Evolutionary conservation across 768 basidiomycete species (phyloP).

Genomic region (Panaeolus papilionaceus): DNA sequence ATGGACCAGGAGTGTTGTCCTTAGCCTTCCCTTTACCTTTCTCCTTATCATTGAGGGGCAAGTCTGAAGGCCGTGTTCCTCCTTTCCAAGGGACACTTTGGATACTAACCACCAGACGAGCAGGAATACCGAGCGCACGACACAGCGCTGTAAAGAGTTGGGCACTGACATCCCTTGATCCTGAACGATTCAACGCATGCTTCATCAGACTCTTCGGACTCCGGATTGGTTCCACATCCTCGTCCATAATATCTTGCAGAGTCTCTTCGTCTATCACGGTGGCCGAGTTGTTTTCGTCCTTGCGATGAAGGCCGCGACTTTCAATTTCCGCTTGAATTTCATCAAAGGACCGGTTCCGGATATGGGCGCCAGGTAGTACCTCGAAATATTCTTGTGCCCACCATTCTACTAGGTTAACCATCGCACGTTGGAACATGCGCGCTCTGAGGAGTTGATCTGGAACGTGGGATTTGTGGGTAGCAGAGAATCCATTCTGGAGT

Average conservation of each 20-base stretch:
- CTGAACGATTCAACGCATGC: constrained; percentile 80
- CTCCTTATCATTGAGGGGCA: constrained; percentile 49
- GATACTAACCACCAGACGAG: constrained; percentile 86
- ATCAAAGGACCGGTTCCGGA: constrained; percentile 79
- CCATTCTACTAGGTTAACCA: constrained; percentile 80
- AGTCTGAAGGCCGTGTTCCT: constrained; percentile 47
- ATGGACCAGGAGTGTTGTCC: constrained; percentile 34
- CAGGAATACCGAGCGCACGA: constrained; percentile 84
- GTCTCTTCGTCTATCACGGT: constrained; percentile 46
- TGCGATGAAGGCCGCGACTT: constrained; percentile 35
- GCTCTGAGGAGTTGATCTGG: constrained; percentile 86
- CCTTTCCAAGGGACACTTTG: constrained; percentile 94
- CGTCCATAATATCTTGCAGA: constrained; percentile 52
- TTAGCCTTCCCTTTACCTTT: constrained; percentile 44
- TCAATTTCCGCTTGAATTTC: constrained; percentile 61
- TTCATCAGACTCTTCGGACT: constrained; percentile 92
- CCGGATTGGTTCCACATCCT: constrained; percentile 72
- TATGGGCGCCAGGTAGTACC: constrained; percentile 65
- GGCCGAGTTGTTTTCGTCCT: constrained; percentile 32
- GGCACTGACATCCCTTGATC: constrained; percentile 85
- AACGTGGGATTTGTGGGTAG: constrained; percentile 80
- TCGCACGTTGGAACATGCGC: constrained; percentile 84
- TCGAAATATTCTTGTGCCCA: constrained; percentile 81
- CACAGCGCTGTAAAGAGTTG: constrained; percentile 93
- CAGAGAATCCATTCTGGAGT: constrained; percentile 80